Evolutionary conservation across 306 rosid genomes (phyloP).

Genomic region (Prunus armeniaca): DNA sequence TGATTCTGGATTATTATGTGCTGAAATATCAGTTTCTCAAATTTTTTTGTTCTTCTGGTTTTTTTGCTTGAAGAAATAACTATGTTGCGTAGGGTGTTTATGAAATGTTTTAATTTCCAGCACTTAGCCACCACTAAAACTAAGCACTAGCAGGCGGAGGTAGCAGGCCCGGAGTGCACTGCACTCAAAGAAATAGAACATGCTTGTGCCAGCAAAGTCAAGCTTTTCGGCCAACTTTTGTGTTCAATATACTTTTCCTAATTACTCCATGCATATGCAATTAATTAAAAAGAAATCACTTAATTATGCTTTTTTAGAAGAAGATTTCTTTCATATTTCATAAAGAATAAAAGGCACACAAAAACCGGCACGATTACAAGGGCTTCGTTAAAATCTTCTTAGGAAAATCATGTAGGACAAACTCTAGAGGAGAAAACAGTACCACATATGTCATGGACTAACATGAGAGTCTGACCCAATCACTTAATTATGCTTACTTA

Average conservation of each 20-base stretch:
- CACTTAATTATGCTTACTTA: neutral
- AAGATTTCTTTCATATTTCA: too few relatives aligned
- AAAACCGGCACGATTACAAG: too few relatives aligned
- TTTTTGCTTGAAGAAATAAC: too few relatives aligned
- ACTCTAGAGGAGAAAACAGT: accelerated
- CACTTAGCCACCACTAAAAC: neutral
- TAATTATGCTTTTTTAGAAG: neutral
- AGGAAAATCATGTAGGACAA: too few relatives aligned
- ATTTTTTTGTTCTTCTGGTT: too few relatives aligned
- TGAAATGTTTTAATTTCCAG: neutral
- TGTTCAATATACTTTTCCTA: constrained; percentile 37
- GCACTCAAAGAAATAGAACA: constrained; percentile 83
- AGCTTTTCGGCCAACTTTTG: constrained; percentile 85
- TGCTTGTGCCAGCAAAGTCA: constrained; percentile 87
- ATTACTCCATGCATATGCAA: constrained; percentile 60
- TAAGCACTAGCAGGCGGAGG: neutral
- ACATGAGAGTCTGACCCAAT: too few relatives aligned
- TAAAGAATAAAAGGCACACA: too few relatives aligned
- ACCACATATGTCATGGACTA: too few relatives aligned
- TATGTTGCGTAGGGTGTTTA: neutral
- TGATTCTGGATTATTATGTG: too few relatives aligned
- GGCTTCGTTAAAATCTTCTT: too few relatives aligned
- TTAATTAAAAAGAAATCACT: neutral
- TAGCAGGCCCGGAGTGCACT: constrained; percentile 59
- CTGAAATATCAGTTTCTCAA: too few relatives aligned